These are phyloP conservation scores for Scalesia atractyloides DNA, from an alignment of 129 eudicot species.

Conservation along the genomic window DNA sequence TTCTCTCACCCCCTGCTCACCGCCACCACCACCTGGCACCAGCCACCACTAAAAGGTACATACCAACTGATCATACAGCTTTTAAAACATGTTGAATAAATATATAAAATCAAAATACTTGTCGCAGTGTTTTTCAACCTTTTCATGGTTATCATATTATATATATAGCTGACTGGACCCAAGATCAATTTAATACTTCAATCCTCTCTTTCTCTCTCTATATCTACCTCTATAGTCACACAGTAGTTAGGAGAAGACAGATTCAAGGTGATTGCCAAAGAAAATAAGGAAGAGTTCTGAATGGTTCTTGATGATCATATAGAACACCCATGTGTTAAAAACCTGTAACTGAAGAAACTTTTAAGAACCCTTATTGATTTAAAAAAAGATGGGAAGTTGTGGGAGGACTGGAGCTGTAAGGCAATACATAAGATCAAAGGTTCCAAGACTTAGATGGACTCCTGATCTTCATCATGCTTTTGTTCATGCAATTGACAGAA, in stretches of 20 bases:
- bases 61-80: not conserved
- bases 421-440: conserved; percentile 85
- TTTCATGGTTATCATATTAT: no score
- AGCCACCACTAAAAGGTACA: no score
- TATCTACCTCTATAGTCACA: conserved; percentile 18
- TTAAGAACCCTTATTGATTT: conserved; percentile 25
- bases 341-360: not conserved
- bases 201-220: conserved; percentile 14
- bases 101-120: no score
- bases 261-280: conserved; percentile 32
- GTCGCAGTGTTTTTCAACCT: no score
- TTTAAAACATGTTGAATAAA: no score
- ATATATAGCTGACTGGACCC: conserved; percentile 21
- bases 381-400: conserved; percentile 57
- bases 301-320: conserved; percentile 22
- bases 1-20: no score
- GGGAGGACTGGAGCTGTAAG: conserved; percentile 76
- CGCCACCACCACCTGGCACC: no score
- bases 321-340: not conserved
- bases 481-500: conserved; percentile 78
- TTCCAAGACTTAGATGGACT: conserved; percentile 92
- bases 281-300: conserved; percentile 18
- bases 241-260: conserved; percentile 29
- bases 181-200: conserved; percentile 20
- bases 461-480: conserved; percentile 91